phyloP scores from a whole-genome alignment of 2,329 filamentous ascomycete species.

The Geosmithia morbida region DNA sequence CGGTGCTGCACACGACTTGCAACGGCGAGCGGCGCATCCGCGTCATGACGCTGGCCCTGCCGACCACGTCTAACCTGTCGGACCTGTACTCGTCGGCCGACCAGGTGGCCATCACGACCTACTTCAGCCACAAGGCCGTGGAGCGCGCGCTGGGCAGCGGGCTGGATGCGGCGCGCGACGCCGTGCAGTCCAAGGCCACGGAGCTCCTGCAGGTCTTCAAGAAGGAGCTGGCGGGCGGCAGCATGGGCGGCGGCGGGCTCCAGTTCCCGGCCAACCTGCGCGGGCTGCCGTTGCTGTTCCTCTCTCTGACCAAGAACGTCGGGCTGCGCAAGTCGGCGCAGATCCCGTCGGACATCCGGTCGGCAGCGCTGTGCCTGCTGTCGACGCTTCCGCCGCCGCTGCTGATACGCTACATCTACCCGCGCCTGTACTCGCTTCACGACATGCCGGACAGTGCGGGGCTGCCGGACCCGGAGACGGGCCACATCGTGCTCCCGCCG shows the following conservation, averaged over 20 bases:
- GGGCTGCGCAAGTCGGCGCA: constrained; percentile 85
- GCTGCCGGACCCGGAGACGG: constrained; percentile 69
- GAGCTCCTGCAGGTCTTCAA: constrained; percentile 92
- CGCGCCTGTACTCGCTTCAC: constrained; percentile 71
- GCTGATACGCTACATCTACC: constrained; percentile 86
- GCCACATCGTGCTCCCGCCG: constrained; percentile 78
- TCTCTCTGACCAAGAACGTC: constrained; percentile 92
- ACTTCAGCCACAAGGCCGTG: constrained; percentile 95
- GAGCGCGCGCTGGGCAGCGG: constrained; percentile 77
- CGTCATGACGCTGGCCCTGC: constrained; percentile 83
- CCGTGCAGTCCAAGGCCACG: constrained; percentile 78
- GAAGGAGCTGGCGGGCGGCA: constrained; percentile 91
- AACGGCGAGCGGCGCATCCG: constrained; percentile 93
- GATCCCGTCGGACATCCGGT: constrained; percentile 86
- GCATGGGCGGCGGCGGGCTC: constrained; percentile 74
- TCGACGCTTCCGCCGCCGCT: constrained; percentile 85
- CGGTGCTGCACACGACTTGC: constrained; percentile 92
- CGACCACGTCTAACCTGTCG: constrained; percentile 79
- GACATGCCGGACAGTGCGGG: constrained; percentile 95
- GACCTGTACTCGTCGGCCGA: constrained; percentile 93
- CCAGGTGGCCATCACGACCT: constrained; percentile 82
- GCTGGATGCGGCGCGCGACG: constrained; percentile 80
- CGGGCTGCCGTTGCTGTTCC: constrained; percentile 76
- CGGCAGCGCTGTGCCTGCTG: constrained; percentile 82
- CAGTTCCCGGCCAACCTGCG: constrained; percentile 91